phyloP scores from a whole-genome alignment of 768 basidiomycete species.

The Punctularia strigosozonata region DNA sequence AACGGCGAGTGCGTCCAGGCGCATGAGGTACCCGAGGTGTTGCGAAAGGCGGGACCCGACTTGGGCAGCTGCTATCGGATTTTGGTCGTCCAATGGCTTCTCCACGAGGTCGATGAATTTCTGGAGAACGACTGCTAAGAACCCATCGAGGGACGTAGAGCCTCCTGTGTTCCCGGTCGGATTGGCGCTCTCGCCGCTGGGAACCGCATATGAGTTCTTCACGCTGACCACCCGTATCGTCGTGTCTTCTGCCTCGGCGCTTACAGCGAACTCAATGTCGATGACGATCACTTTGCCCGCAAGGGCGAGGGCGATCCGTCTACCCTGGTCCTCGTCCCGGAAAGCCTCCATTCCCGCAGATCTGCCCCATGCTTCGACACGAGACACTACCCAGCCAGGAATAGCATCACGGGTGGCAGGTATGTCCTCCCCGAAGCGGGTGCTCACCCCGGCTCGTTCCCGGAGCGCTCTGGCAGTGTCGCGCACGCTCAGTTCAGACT shows the following conservation, averaged over 20 bases:
- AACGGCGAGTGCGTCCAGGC: slow-evolving; percentile 56
- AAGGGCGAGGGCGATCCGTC: slow-evolving; percentile 43
- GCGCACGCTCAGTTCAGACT: too few species aligned
- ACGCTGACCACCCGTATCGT: slow-evolving; percentile 38
- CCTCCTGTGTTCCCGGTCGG: slow-evolving; percentile 30
- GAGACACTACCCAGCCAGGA: slow-evolving; percentile 45
- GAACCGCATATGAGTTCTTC: slow-evolving; percentile 64
- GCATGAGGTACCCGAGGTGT: slow-evolving; percentile 58
- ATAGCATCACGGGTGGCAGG: slow-evolving; percentile 35
- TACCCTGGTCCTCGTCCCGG: slow-evolving; percentile 40
- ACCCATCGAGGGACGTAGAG: slow-evolving; percentile 48
- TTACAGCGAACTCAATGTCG: slow-evolving; percentile 55
- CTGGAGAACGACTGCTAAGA: slow-evolving; percentile 44
- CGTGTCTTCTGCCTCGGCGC: slow-evolving; percentile 24
- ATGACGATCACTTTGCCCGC: slow-evolving; percentile 75
- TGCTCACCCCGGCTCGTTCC: too few species aligned
- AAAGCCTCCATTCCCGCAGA: slow-evolving; percentile 66
- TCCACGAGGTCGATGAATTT: slow-evolving; percentile 52
- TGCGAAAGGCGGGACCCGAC: slow-evolving; percentile 36
- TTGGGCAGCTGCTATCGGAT: slow-evolving; percentile 39
- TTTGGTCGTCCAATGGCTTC: slow-evolving; percentile 35
- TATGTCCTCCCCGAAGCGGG: too few species aligned
- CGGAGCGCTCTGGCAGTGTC: too few species aligned
- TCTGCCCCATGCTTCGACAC: slow-evolving; percentile 50
- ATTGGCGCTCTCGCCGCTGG: slow-evolving; percentile 23